Evolutionary conservation across 495 filamentous ascomycete species (phyloP).

Genomic region (Massariosphaeria phaeospora): DNA sequence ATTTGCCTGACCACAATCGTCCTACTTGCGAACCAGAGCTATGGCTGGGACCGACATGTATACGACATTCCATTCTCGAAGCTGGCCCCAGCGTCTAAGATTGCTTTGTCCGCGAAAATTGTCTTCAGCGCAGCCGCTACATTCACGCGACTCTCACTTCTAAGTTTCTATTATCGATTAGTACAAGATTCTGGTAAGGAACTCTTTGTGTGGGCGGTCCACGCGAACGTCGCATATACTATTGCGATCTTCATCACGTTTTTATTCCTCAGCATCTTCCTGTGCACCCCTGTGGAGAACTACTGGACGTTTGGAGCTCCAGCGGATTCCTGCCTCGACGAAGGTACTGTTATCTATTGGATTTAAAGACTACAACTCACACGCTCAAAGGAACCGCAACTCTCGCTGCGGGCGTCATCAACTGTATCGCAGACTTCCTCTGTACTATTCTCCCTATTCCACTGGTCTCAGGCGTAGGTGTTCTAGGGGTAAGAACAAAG

Average conservation of each 20-base stretch:
- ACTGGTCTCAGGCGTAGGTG: constrained; percentile 44
- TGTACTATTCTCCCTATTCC: constrained; percentile 56
- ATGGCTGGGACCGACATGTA: constrained; percentile 54
- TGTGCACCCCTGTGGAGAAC: constrained; percentile 49
- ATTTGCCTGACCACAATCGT: constrained; percentile 33
- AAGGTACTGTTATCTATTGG: constrained; percentile 44
- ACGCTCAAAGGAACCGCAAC: too few species aligned
- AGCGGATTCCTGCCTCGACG: constrained; percentile 48
- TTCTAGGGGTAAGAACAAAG: not conserved
- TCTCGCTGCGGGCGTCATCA: constrained; percentile 53
- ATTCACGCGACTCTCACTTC: constrained; percentile 54
- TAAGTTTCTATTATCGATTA: constrained; percentile 55
- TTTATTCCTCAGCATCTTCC: constrained; percentile 50
- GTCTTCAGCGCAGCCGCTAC: constrained; percentile 51
- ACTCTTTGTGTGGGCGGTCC: constrained; percentile 43
- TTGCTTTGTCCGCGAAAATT: constrained; percentile 51
- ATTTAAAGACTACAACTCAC: too few species aligned
- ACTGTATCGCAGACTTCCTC: constrained; percentile 56
- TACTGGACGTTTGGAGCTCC: constrained; percentile 36
- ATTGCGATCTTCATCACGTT: constrained; percentile 46
- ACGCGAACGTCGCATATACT: constrained; percentile 47
- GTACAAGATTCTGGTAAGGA: constrained; percentile 40
- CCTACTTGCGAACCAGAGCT: constrained; percentile 36
- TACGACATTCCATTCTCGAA: constrained; percentile 47
- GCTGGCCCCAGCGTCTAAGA: constrained; percentile 35